A percentile compares a stretch with the other conserved stretches of the same genome.
These are phyloP conservation scores for Fusarium nurragi DNA, from an alignment of 2,329 filamentous ascomycete genomes.

Conservation along the genomic window DNA sequence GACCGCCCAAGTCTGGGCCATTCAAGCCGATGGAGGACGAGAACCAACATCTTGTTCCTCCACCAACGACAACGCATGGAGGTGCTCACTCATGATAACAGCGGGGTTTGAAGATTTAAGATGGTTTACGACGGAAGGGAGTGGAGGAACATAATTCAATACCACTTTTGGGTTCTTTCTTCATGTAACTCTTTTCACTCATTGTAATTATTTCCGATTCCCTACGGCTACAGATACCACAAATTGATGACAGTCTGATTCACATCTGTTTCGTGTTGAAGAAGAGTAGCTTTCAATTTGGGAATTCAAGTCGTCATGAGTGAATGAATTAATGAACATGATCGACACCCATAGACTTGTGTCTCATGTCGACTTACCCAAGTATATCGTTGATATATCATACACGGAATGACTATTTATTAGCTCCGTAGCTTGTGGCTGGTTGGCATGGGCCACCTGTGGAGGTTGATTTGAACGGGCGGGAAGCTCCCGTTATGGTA, in stretches of 20 bases:
- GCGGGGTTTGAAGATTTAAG: background rate
- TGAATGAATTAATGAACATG: no score
- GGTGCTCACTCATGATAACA: conserved; percentile 6
- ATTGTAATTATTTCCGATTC: background rate
- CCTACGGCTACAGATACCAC: background rate
- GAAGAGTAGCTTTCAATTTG: no score
- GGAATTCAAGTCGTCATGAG: no score
- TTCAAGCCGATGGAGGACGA: conserved; percentile 17
- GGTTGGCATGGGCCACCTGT: background rate
- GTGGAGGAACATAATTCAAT: conserved; percentile 20
- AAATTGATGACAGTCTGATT: background rate
- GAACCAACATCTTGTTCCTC: conserved; percentile 22
- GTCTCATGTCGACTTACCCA: background rate
- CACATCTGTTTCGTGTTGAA: no score
- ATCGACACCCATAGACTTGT: no score
- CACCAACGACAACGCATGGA: conserved; percentile 9
- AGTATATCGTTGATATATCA: background rate
- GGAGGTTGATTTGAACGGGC: background rate
- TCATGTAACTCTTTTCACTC: conserved; percentile 2
- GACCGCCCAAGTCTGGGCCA: conserved; percentile 10
- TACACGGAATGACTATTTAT: background rate
- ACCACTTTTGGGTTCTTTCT: conserved; percentile 4
- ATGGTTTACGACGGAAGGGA: background rate
- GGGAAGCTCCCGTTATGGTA: background rate
- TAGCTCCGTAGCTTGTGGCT: background rate